Evolutionary conservation across 306 rosid species (phyloP), one percentile per base, ranked within the genome.

Genomic region (Hippophae gyantsensis): DNA sequence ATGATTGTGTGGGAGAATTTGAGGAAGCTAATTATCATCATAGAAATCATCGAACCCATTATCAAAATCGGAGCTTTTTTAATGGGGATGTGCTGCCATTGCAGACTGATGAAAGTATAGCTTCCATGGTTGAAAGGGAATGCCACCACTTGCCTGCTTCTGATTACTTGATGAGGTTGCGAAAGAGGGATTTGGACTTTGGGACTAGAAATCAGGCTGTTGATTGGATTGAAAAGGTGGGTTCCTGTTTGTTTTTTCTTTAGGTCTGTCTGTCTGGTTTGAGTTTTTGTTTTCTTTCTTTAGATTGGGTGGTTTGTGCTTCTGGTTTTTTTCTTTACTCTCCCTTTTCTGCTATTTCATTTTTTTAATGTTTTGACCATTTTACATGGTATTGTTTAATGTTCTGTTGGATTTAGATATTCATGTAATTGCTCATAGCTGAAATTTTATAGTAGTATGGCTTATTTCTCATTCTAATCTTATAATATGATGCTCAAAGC

Each of bases 181-280:
- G 52, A 5, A 72, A 6, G 61, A 94, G 95, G 43, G 89, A 74
- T 69, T 84, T 88, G 81, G 89, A 93, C 69, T 65, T 76, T 13
- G 80, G 57, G 42, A 81, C 89, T 14, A 82, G 97, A 80, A 74
- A 68, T 14, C 84, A 84, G 52, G 86, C 94, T 48, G 78, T 86
- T 71, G 85, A 77, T 80, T 93, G 99, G 97, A 93, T 93, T 75
- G 61, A 47, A 51, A 80, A 86, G 99, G 99, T 93, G 66, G 61
- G 78, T 81, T 68, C 58, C 38, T 32, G 38, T 32, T 32, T 32
- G 5, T 32, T 32, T 32, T 32, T 32, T 32, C 38, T 32, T 32
- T 32, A 2, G 38, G 38, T 32, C 5, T 32, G 7, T 62, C 32
- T 6, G 52, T 44, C 9, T 41, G 45, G 51, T 32, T 32, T 32